phyloP scores from a whole-genome alignment of 768 basidiomycete species.

The Lactifluus piperatus region DNA sequence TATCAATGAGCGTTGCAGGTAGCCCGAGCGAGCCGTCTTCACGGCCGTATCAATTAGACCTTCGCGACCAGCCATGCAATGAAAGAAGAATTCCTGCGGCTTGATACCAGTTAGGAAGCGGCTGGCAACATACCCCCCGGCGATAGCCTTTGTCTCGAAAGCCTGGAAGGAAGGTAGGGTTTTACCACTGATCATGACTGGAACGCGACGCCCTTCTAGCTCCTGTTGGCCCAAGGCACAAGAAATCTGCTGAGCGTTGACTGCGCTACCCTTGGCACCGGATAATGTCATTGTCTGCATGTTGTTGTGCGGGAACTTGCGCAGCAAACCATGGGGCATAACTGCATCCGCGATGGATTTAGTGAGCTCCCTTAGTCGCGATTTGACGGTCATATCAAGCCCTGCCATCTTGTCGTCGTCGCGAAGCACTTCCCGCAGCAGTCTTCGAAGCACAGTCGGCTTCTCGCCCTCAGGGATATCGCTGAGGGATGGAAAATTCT shows the following conservation, averaged over 20 bases:
- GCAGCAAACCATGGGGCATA: constrained; percentile 78
- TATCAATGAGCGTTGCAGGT: constrained; percentile 95
- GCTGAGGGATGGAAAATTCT: constrained; percentile 75
- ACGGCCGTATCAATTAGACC: constrained; percentile 99
- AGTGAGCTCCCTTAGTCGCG: constrained; percentile 76
- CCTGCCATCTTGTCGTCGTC: constrained; percentile 98
- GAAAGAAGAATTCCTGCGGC: constrained; percentile 99
- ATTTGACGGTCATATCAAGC: constrained; percentile 87
- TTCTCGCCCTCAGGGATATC: constrained; percentile 44
- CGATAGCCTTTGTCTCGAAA: constrained; percentile 97
- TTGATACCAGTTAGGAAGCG: constrained; percentile 97
- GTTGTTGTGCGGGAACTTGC: constrained; percentile 95
- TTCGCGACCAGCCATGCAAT: constrained; percentile 99
- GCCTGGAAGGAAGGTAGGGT: constrained; percentile 94
- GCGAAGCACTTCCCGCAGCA: constrained; percentile 86
- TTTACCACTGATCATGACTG: constrained; percentile 98
- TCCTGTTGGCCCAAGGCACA: constrained; percentile 96
- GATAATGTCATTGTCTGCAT: constrained; percentile 99
- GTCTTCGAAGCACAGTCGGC: constrained; percentile 44
- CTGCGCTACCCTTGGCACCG: constrained; percentile 95
- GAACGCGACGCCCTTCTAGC: constrained; percentile 95
- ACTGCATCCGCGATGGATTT: constrained; percentile 83
- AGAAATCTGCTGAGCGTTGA: constrained; percentile 98
- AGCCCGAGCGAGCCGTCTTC: constrained; percentile 97
- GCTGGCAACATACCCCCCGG: constrained; percentile 96